These are phyloP conservation scores for Boechera stricta DNA, from an alignment of 345 rosid genomes.

Conservation along the genomic window DNA sequence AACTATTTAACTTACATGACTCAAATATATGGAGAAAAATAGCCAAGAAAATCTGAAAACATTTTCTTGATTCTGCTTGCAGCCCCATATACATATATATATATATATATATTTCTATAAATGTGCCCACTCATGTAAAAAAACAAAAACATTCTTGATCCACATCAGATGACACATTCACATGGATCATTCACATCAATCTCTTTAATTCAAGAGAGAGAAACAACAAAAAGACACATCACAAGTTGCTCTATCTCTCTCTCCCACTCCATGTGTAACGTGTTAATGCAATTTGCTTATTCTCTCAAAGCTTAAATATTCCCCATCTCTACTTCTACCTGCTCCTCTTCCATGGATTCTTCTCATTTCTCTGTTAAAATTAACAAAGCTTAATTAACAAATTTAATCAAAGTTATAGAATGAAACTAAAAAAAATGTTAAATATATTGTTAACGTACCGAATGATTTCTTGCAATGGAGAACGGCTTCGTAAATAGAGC, in stretches of 20 bases:
- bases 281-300: conserved; percentile 38
- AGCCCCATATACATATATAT: conserved; percentile 33
- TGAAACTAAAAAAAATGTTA: background rate
- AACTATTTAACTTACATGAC: conserved; percentile 31
- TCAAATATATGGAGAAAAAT: conserved; percentile 21
- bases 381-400: background rate
- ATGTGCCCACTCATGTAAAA: conserved; percentile 47
- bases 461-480: conserved; percentile 95
- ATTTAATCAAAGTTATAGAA: background rate
- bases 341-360: conserved; percentile 35
- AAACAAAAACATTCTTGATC: conserved; percentile 38
- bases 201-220: conserved; percentile 44
- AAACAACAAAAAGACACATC: conserved; percentile 46
- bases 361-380: conserved; percentile 36
- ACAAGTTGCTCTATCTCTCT: conserved; percentile 41
- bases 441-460: conserved; percentile 44
- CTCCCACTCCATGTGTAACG: conserved; percentile 44
- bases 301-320: conserved; percentile 37
- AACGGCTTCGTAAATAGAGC: conserved; percentile 92
- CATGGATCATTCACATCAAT: conserved; percentile 46
- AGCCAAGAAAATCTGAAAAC: conserved; percentile 43
- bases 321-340: conserved; percentile 38
- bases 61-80: conserved; percentile 44
- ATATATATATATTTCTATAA: background rate
- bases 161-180: conserved; percentile 49